Base-by-base conservation (phyloP, 2,329 filamentous ascomycete species). In the Penicillium janthinellum region DNA sequence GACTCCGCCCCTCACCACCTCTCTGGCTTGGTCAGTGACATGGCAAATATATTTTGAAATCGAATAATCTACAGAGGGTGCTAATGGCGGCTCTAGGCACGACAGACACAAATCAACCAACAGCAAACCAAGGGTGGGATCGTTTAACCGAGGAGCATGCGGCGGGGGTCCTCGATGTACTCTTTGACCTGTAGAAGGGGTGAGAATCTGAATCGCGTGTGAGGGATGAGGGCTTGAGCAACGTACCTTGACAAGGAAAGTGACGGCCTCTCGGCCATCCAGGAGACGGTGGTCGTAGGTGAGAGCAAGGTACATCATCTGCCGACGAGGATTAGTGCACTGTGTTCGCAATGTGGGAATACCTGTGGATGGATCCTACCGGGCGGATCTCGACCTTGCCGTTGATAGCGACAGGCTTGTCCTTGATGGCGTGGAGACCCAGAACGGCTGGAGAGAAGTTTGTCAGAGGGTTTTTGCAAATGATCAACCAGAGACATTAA, bases 271-370 rank as follows among this genome's bases (percentile, higher is more conserved):
- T 75, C 94, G 88, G 53, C 95, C 95, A 77, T 98, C 95, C 25
- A 99, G 84, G 52, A 99, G 86, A 74, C 95, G 90, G 81, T 99
- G 95, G 77, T 99, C 95, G 75, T 99, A 99, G 14, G 95, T 99
- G 61, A 99, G 84, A 44, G 95, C 95, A 65, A 99, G 86, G 78
- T 96, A 98, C 95, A 99, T 99, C 92, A 99, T 98, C 80, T 86
- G 62, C 31, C n/a, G 39, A 5, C 22, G 11, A 56, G 17, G 22
- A 62, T 71, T 22, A 70, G 65, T 20, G 54, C 15, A 20, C 41
- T 10, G 20, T 53, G 14, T 11, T 14, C 38, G 25, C 50, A 54
- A 31, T 5, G n/a, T 5, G 34, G 41, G 5, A 22, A 20, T 20
- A 15, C 35, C 15, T 39, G 17, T 20, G 38, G 34, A 6, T 28